phyloP scores from a whole-genome alignment of 164 flowering plant species.

The Chimonanthus salicifolius region DNA sequence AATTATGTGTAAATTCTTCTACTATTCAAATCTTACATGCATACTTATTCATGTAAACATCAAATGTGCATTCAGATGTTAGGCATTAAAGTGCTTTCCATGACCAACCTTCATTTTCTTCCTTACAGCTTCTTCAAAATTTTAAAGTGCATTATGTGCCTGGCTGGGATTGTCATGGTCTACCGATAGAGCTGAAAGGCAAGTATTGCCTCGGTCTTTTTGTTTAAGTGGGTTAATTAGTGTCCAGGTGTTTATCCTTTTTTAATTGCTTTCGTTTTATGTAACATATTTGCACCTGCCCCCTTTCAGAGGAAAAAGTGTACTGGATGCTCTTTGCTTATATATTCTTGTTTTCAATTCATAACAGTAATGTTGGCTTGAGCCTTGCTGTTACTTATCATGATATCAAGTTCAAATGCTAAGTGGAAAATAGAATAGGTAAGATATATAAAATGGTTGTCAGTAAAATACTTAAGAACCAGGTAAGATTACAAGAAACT shows the following conservation, averaged over 20 bases:
- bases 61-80: not conserved
- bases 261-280: not conserved
- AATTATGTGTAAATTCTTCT: not conserved
- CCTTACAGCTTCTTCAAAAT: conserved; percentile 84
- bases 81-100: not conserved
- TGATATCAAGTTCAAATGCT: not conserved
- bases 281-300: not conserved
- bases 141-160: conserved; percentile 85
- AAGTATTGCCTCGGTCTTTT: conserved; percentile 26
- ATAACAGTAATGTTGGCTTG: not conserved
- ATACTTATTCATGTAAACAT: not conserved
- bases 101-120: not conserved
- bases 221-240: not conserved
- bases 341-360: no score
- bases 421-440: not conserved
- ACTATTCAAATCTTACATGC: not conserved
- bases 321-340: no score
- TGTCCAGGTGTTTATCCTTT: not conserved
- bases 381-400: not conserved
- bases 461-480: not conserved
- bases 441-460: not conserved
- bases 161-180: conserved; percentile 99
- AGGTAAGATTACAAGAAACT: no score
- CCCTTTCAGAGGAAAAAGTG: not conserved
- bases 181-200: conserved; percentile 99